Base-by-base conservation (phyloP, 768 basidiomycete species). In the Mrakia blollopis region DNA sequence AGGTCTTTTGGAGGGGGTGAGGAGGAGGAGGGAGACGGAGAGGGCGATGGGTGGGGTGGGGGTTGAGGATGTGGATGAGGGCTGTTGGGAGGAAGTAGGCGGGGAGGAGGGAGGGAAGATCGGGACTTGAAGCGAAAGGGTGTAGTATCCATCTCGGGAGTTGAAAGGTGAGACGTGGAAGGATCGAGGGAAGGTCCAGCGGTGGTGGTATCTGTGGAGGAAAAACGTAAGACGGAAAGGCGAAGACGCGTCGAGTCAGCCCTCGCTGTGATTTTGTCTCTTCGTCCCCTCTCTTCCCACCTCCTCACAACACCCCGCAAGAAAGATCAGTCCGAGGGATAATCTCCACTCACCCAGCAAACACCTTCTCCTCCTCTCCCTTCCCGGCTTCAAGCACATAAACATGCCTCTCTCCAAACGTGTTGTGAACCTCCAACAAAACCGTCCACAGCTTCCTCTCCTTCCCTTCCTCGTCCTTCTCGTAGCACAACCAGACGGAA, bases 111-210 rank as follows among this genome's bases (percentile, higher is more conserved):
- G 13, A n/a, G 86, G 78, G 70, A 84, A 83, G 61, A 83, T 82
- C 6, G 90, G 90, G 16, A 84, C 80, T 76, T 84, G 84, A 30
- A 91, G 80, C 62, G 89, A 86, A 23, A 90, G 85, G 4, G 84
- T 87, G 83, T 91, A 91, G 81, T 85, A 89, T 0, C 90, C 90
- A 32, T 86, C 85, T 5, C 90, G 86, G 80, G 90, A 89, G 81
- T 91, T 91, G 85, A 91, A 91, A 0, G 91, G 90, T 0, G 90
- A 91, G 65, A 91, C 90, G 79, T 91, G 90, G 81, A 91, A 92
- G 78, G 87, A 86, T 35, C 90, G 88, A 28, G 85, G 85, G 73
- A 91, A 88, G 0, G 87, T 88, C 89, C 90, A 91, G 74, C 88
- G 87, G 78, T 89, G 87, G 74, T 89, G 85, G 78, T 86, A 88